Percentiles rank a stretch among this genome's conserved stretches.
Evolutionary conservation across 768 basidiomycete genomes (phyloP).

Genomic region (Hygrophoropsis aurantiaca): DNA sequence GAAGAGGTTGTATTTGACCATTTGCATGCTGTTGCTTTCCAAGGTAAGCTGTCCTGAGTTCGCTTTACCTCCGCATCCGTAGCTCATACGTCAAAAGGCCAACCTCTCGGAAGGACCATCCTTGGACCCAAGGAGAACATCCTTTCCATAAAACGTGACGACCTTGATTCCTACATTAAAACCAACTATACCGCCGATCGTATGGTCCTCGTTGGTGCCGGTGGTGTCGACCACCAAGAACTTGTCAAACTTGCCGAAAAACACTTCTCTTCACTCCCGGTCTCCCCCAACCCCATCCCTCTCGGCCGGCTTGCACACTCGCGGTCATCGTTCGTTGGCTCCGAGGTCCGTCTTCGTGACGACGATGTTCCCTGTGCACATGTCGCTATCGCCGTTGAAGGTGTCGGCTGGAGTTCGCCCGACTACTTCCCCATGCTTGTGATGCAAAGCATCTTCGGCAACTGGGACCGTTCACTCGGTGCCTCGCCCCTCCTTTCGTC

Average conservation of each 20-base stretch:
- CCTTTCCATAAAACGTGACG: constrained; percentile 88
- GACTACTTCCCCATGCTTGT: constrained; percentile 99
- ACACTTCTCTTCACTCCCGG: constrained; percentile 87
- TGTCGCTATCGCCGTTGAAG: constrained; percentile 96
- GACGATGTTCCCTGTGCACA: constrained; percentile 88
- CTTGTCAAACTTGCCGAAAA: constrained; percentile 95
- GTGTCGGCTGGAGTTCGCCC: constrained; percentile 95
- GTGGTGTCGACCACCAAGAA: constrained; percentile 88
- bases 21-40: constrained; percentile 94
- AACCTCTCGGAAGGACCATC: constrained; percentile 95
- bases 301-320: constrained; percentile 78
- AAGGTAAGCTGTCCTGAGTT: constrained; percentile 54
- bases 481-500: constrained; percentile 88
- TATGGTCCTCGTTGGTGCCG: constrained; percentile 97
- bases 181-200: constrained; percentile 99
- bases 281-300: constrained; percentile 84
- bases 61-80: constrained; percentile 5
- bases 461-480: constrained; percentile 98
- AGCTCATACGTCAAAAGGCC: constrained; percentile 49
- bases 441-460: constrained; percentile 96
- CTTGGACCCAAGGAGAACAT: constrained; percentile 97
- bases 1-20: constrained; percentile 99
- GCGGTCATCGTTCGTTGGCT: constrained; percentile 84
- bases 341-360: constrained; percentile 94
- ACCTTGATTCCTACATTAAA: constrained; percentile 88